These are phyloP conservation scores for Podaxis sp. DNA, from an alignment of 768 basidiomycete species.

Conservation along the genomic window DNA sequence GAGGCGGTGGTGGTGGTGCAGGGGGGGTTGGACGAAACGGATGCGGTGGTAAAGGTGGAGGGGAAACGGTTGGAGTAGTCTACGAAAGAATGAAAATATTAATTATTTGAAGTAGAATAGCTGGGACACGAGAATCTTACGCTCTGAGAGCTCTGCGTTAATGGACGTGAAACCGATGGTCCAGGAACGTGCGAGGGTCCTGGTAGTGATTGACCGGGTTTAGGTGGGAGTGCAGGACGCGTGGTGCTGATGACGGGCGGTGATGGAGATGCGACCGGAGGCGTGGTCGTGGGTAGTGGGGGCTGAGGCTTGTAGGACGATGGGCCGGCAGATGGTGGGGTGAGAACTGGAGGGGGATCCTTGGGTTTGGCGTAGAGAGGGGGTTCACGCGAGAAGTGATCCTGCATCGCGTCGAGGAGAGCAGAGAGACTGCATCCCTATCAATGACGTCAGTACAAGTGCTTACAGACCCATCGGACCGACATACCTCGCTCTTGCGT, in stretches of 20 bases:
- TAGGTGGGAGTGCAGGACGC: constrained; percentile 19
- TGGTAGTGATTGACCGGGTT: constrained; percentile 36
- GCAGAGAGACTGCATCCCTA: constrained; percentile 78
- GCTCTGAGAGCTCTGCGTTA: not conserved
- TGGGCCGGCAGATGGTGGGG: not conserved
- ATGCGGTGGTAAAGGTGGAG: constrained; percentile 4
- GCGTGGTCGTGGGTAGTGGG: constrained; percentile 15
- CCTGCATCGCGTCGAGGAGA: constrained; percentile 76
- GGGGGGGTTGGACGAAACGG: constrained; percentile 6
- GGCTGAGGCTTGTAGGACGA: not conserved
- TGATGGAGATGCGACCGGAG: constrained; percentile 6
- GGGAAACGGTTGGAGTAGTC: constrained; percentile 9
- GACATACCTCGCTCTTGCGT: constrained; percentile 77
- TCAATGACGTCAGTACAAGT: constrained; percentile 17
- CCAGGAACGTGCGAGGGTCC: not conserved
- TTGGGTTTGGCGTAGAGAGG: constrained; percentile 88
- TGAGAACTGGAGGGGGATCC: constrained; percentile 17
- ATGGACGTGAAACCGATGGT: constrained; percentile 19
- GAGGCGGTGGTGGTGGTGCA: constrained; percentile 10
- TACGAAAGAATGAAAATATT: not conserved
- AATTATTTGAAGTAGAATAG: not conserved
- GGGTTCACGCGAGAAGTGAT: constrained; percentile 81
- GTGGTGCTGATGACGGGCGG: not conserved
- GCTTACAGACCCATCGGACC: constrained; percentile 16
- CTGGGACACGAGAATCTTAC: not conserved